Evolutionary conservation across 371 early-diverging fungal genomes (phyloP).

Genomic region (Capniomyces stellatus): DNA sequence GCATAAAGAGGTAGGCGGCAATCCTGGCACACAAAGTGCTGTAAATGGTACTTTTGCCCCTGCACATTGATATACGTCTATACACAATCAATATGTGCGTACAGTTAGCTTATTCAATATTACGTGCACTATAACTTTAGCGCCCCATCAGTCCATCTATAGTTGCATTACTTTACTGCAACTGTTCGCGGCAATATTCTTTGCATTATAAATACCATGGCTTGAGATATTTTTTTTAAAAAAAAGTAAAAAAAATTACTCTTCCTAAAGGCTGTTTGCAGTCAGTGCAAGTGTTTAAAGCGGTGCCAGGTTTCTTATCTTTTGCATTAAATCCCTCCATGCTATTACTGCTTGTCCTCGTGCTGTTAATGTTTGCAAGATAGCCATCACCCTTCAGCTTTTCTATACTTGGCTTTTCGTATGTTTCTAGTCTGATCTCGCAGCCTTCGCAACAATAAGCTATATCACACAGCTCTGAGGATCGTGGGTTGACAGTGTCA

Average conservation of each 20-base stretch:
- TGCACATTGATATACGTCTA: constrained; percentile 22
- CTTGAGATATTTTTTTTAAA: no score
- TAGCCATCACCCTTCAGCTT: not conserved
- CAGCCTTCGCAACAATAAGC: not conserved
- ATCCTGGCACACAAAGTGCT: constrained; percentile 25
- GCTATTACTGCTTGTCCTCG: not conserved
- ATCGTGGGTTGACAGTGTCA: not conserved
- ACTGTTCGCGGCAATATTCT: no score
- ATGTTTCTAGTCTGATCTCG: not conserved
- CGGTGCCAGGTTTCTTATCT: no score
- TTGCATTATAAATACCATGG: no score
- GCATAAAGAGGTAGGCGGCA: constrained; percentile 25
- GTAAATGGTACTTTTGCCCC: constrained; percentile 21
- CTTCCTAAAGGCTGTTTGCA: not conserved
- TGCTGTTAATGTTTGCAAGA: not conserved
- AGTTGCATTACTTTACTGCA: no score
- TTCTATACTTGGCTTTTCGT: not conserved
- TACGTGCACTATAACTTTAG: not conserved
- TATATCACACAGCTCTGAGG: not conserved
- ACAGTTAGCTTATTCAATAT: not conserved
- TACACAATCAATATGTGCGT: not conserved
- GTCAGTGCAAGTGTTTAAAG: not conserved
- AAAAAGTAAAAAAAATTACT: not conserved
- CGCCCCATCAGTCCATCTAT: no score
- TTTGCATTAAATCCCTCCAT: no score